These are phyloP conservation scores for Bruguiera sexangula DNA, from an alignment of 345 rosid genomes.

Conservation along the genomic window DNA sequence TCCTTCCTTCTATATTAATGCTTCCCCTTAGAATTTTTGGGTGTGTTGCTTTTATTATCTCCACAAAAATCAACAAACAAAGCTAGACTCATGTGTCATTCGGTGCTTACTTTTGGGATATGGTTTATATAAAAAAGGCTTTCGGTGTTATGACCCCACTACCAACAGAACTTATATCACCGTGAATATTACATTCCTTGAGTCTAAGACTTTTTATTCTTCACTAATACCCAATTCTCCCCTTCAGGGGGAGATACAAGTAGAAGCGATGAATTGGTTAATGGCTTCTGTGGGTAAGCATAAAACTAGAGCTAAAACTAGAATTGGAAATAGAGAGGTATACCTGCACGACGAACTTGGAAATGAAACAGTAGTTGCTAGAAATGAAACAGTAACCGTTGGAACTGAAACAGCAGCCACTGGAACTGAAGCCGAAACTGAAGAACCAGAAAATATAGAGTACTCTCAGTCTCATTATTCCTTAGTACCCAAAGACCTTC, in stretches of 20 bases:
- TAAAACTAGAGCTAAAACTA: background rate
- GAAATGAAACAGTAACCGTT: background rate
- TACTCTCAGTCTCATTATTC: background rate
- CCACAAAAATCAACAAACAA: background rate
- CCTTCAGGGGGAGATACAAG: background rate
- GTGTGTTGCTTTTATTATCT: background rate
- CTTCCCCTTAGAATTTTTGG: background rate
- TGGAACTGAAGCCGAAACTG: background rate
- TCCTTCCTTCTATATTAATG: background rate
- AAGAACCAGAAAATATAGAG: slow-evolving; percentile 1
- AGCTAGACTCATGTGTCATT: background rate
- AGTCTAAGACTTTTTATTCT: background rate
- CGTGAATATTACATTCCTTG: background rate
- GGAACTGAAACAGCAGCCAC: background rate
- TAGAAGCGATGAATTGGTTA: background rate
- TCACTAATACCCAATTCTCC: background rate
- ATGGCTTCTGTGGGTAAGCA: background rate
- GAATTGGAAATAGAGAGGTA: background rate
- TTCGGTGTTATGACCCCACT: too few relatives aligned
- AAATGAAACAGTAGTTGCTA: background rate
- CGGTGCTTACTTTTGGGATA: background rate
- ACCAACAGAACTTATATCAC: too few relatives aligned
- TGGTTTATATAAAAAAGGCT: too few relatives aligned
- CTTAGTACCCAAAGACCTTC: background rate
- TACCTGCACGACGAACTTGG: background rate